These are phyloP conservation scores for Scedosporium apiospermum DNA, from an alignment of 2,329 filamentous ascomycete genomes.

Conservation along the genomic window DNA sequence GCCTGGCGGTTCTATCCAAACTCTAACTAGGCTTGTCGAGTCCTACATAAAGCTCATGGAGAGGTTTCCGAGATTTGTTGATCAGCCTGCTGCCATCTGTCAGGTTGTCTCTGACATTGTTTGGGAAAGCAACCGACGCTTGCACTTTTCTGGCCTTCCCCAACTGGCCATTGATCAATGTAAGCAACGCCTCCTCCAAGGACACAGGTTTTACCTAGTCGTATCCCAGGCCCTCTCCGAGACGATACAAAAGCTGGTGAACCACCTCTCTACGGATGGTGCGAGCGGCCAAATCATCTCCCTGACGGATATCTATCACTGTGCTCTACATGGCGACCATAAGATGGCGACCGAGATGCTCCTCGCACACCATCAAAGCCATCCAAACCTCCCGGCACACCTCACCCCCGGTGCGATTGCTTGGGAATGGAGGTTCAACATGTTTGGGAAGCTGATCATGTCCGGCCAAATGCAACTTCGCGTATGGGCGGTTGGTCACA, in stretches of 20 bases:
- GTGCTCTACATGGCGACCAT: slow-evolving; percentile 27
- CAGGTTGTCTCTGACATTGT: slow-evolving; percentile 24
- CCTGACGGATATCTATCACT: slow-evolving; percentile 34
- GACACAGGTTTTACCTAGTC: slow-evolving; percentile 31
- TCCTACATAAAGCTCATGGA: slow-evolving; percentile 29
- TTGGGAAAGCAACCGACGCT: slow-evolving; percentile 17
- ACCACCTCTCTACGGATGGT: slow-evolving; percentile 37
- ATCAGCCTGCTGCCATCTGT: slow-evolving; percentile 29
- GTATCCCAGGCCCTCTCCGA: slow-evolving; percentile 31
- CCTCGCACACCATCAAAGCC: slow-evolving; percentile 19
- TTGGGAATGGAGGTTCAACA: slow-evolving; percentile 59
- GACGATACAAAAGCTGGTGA: slow-evolving; percentile 47
- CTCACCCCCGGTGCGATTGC: slow-evolving; percentile 41
- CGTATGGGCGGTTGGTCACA: slow-evolving; percentile 64
- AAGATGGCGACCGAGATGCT: slow-evolving; percentile 23
- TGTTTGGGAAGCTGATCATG: slow-evolving; percentile 62
- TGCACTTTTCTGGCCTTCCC: slow-evolving; percentile 1
- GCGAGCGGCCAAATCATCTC: slow-evolving; percentile 26
- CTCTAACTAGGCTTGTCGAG: slow-evolving; percentile 32
- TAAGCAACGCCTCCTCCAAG: slow-evolving; percentile 25
- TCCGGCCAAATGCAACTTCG: slow-evolving; percentile 88
- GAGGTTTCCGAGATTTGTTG: slow-evolving; percentile 35
- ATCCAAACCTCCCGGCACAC: slow-evolving; percentile 27
- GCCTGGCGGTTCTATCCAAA: slow-evolving; percentile 30
- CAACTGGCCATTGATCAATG: slow-evolving; percentile 14